These are phyloP conservation scores for Xylariaceae sp. DNA, from an alignment of 2,329 filamentous ascomycete species.

Conservation along the genomic window DNA sequence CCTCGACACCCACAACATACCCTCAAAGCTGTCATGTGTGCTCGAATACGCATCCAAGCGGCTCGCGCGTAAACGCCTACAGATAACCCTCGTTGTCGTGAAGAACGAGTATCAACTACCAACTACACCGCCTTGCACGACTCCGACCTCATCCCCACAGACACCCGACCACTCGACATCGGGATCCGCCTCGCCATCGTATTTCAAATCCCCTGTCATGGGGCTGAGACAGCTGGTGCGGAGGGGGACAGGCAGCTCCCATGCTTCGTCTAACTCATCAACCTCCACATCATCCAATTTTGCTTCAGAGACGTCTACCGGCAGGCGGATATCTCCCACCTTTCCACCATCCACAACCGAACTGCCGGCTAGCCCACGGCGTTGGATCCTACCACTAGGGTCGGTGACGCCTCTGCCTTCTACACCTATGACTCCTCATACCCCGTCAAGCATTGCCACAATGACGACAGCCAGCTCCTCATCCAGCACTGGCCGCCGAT, in stretches of 20 bases:
- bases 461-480: slow-evolving; percentile 33
- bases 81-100: slow-evolving; percentile 56
- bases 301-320: slow-evolving; percentile 18
- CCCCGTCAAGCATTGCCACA: slow-evolving; percentile 40
- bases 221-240: slow-evolving; percentile 41
- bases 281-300: slow-evolving; percentile 21
- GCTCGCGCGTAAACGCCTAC: slow-evolving; percentile 51
- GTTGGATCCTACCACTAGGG: slow-evolving; percentile 32
- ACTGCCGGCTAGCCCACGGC: slow-evolving; percentile 24
- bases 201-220: slow-evolving; percentile 32
- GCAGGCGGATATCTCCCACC: slow-evolving; percentile 21
- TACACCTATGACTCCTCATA: slow-evolving; percentile 47
- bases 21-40: slow-evolving; percentile 49
- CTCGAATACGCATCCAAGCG: slow-evolving; percentile 56
- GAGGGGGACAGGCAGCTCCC: slow-evolving; percentile 35
- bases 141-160: slow-evolving; percentile 30
- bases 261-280: slow-evolving; percentile 29
- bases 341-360: slow-evolving; percentile 24
- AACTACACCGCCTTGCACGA: slow-evolving; percentile 34
- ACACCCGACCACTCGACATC: slow-evolving; percentile 33
- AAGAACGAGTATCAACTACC: slow-evolving; percentile 54
- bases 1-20: slow-evolving; percentile 55
- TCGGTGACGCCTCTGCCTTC: slow-evolving; percentile 44
- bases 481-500: slow-evolving; percentile 11
- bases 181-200: slow-evolving; percentile 32